Conservation (phyloP, 192 early-diverging fungal species). For the Geosiphon pyriformis region DNA sequence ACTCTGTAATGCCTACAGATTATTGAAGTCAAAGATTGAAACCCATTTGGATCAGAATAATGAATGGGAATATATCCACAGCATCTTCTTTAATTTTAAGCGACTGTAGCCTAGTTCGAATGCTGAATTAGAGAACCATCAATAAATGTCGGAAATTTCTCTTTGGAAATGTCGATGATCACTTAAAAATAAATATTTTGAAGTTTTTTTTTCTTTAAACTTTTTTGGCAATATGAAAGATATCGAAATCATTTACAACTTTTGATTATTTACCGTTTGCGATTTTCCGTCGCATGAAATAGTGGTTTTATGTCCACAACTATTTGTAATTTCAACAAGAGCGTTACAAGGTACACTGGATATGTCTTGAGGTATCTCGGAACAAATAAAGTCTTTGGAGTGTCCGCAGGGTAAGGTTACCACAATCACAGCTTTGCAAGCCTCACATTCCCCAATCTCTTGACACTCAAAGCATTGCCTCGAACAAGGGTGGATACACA, state of each 20-base stretch:
- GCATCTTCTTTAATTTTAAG: not conserved
- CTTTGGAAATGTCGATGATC: no score
- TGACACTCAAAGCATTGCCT: not conserved
- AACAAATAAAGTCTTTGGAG: not conserved
- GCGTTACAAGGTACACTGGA: not conserved
- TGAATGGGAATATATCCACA: not conserved
- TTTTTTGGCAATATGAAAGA: no score
- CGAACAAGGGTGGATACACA: not conserved
- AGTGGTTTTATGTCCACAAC: not conserved
- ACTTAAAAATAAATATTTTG: no score
- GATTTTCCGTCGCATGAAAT: not conserved
- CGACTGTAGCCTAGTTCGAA: no score
- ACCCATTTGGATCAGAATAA: no score
- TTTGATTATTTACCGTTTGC: no score
- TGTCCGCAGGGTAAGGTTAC: constrained; percentile 1
- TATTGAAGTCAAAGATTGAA: no score
- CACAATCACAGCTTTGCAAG: not conserved
- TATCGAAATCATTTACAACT: no score
- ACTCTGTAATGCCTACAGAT: no score
- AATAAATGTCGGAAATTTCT: no score
- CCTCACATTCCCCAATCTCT: not conserved
- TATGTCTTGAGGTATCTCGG: not conserved
- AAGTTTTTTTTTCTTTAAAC: no score
- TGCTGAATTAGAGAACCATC: no score
- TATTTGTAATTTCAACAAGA: not conserved